These are phyloP conservation scores for Rhizopus sp. DNA, from an alignment of 371 early-diverging fungal genomes.

Conservation along the genomic window DNA sequence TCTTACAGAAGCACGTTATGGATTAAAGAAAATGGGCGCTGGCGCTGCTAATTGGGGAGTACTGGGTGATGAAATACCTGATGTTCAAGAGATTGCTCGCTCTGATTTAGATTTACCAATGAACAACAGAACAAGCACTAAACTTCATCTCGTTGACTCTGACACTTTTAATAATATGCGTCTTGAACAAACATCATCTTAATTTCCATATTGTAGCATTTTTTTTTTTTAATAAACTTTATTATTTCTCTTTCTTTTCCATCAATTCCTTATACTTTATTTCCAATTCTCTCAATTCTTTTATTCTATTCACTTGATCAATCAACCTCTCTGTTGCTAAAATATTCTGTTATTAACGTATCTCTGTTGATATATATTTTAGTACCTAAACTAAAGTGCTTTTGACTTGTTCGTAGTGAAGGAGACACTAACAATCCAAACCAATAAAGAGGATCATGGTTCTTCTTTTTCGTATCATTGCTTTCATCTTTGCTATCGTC, in stretches of 20 bases:
- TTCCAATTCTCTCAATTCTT: slow-evolving; percentile 35
- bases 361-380: background rate
- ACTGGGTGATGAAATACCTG: slow-evolving; percentile 27
- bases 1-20: slow-evolving; percentile 23
- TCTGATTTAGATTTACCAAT: slow-evolving; percentile 10
- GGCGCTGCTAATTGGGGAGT: slow-evolving; percentile 33
- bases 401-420: slow-evolving; percentile 54
- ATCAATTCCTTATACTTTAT: slow-evolving; percentile 27
- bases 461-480: slow-evolving; percentile 24
- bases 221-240: slow-evolving; percentile 3
- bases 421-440: slow-evolving; percentile 68
- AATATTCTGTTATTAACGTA: background rate
- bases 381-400: slow-evolving; percentile 48
- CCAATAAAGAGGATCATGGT: slow-evolving; percentile 61
- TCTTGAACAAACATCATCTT: slow-evolving; percentile 20
- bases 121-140: slow-evolving; percentile 7
- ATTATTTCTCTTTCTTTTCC: slow-evolving; percentile 19
- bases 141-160: slow-evolving; percentile 24
- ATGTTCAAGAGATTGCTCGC: slow-evolving; percentile 27
- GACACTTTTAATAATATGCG: slow-evolving; percentile 26
- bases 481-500: slow-evolving; percentile 18
- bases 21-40: slow-evolving; percentile 30
- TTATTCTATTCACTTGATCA: slow-evolving; percentile 39
- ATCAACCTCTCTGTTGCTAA: slow-evolving; percentile 11
- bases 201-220: slow-evolving; percentile 1